These are phyloP conservation scores for Stromatinia cepivora DNA, from an alignment of 2,329 filamentous ascomycete genomes.

Conservation along the genomic window DNA sequence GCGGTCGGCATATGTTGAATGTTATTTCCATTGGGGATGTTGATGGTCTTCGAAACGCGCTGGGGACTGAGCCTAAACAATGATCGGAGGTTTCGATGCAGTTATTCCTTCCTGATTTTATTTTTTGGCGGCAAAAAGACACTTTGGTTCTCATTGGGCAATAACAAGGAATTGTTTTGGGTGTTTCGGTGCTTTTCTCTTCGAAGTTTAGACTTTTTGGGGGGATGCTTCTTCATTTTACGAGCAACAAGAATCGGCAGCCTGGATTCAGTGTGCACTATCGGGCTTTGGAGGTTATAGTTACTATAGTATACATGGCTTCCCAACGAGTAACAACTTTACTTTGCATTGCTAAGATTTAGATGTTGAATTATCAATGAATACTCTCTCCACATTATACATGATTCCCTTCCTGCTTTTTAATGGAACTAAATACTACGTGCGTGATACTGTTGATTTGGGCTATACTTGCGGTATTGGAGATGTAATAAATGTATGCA, in stretches of 20 bases:
- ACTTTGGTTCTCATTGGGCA: not conserved
- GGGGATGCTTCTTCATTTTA: not conserved
- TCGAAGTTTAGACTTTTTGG: not conserved
- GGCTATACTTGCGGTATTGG: too few relatives aligned
- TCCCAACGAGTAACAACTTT: not conserved
- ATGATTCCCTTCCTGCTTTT: too few relatives aligned
- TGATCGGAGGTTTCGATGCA: not conserved
- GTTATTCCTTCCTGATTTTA: too few relatives aligned
- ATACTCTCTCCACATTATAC: not conserved
- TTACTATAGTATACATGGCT: not conserved
- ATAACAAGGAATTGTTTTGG: not conserved
- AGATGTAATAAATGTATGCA: too few relatives aligned
- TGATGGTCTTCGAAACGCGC: not conserved
- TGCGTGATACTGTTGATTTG: too few relatives aligned
- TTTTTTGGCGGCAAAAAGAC: not conserved
- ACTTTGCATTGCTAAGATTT: not conserved
- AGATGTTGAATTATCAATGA: not conserved
- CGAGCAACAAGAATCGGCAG: not conserved
- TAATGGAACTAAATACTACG: too few relatives aligned
- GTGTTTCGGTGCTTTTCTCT: not conserved
- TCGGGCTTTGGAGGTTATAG: too few relatives aligned
- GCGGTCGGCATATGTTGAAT: not conserved
- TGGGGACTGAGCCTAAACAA: not conserved
- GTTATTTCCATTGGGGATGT: not conserved
- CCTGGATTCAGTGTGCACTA: not conserved